Evolutionary conservation across 805 yeast species (phyloP), one percentile per base, ranked within the genome.

Genomic region (Candida broadrunensis): DNA sequence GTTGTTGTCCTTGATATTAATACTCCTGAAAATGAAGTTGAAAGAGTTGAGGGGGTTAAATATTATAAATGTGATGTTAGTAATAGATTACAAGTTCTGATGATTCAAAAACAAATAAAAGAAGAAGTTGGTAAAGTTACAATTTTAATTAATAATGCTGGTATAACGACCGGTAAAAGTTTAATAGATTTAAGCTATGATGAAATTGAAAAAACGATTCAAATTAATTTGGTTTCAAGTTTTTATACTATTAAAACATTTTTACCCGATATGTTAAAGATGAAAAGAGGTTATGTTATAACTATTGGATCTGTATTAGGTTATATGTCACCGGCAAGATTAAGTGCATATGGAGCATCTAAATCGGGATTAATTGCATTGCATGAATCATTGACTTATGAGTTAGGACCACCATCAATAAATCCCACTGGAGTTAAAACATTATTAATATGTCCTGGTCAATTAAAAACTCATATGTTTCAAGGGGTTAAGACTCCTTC

Each of bases 271-370:
- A 87, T 91, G 91, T 46, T 86, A 2, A 56, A 49, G 16, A 44
- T 56, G 16, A 67, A 72, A 42, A 65, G 91, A 34, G 97, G 97
- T 0, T 85, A 81, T 56, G 72, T 91, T 16, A 80, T 90, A 24
- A 86, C 89, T 2, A 70, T 91, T 30, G 88, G 95, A 0, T 88
- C 96, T 0, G 89, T 87, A 0, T 67, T 91, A 40, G 97, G 97
- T 0, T 81, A 83, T 47, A 73, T 86, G 70, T 75, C 93, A 0
- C 97, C 97, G 0, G 90, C 95, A 8, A 70, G 84, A 17, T 69
- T 88, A 42, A 82, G 83, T 34, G 85, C 85, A 0, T 91, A 91
- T 55, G 96, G 96, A 0, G 96, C 97, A 0, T 78, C 95, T 13
- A 91, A 91, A 58, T 83, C 95, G 0, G 97, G 95, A 0, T 61